Base-by-base conservation (phyloP, 768 basidiomycete genomes). In the Pulveroboletus sp. region DNA sequence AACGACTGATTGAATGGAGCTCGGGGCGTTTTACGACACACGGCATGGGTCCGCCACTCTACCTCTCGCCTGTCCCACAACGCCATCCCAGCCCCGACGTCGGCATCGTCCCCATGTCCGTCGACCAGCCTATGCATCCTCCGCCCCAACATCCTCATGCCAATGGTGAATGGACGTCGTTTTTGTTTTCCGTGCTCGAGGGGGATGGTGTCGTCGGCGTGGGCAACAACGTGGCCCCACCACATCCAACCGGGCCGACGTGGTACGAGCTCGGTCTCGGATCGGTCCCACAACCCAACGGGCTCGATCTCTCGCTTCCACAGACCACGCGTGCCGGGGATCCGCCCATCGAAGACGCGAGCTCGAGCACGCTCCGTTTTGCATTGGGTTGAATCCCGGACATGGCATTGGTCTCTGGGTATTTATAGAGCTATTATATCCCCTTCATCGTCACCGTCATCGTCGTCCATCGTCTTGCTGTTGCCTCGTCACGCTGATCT, bases 111-210 rank as follows among this genome's bases (percentile, higher is more conserved):
- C 49, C 63, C 42, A 63, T 64, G 56, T 37, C 58, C 17, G 42
- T 65, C 31, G 54, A 65, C 35, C 0, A 49, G 11, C 42, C 57
- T 1, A 45, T 54, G 1, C 52, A 55, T 23, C 21, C 51, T 5
- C 42, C 51, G 0, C 10, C 47, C 6, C 51, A 51, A 19, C 34
- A 56, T 1, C 25, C 43, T 0, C 56, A 51, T 10, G 34, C 59
- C 0, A 56, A 54, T 9, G 65, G 65, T 12, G 65, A 67, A 35
- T 67, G 65, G 65, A 67, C 65, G 0, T 67, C 67, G 5, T 69
- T 67, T 39, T 46, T 67, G 21, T 65, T 67, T 35, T 66, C 65
- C 13, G 61, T 67, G 65, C 67, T 67, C 25, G 65, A 67, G 23
- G 62, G 66, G 13, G 67, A 68, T 19, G 60, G 56, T 2, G 55